Percentiles rank a stretch among this genome's conserved stretches.
These are phyloP conservation scores for Meripilus lineatus DNA, from an alignment of 1,284 basidiomycete species.

Conservation along the genomic window DNA sequence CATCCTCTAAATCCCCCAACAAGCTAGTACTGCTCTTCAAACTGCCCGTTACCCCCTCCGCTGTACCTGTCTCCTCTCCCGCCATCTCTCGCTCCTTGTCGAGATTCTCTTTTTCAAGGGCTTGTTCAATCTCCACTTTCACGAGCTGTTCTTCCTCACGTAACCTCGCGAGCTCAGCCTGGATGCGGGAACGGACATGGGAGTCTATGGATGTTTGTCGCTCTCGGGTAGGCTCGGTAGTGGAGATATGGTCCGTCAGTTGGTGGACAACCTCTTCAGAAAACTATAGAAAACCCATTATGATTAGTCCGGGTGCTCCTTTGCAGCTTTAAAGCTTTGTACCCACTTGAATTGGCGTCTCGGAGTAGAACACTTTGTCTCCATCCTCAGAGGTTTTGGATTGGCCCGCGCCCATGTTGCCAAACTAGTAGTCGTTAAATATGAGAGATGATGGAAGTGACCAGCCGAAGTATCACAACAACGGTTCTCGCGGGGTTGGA, in stretches of 20 bases:
- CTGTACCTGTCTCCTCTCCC: slow-evolving; percentile 31
- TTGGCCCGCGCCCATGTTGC: slow-evolving; percentile 61
- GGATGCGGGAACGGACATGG: slow-evolving; percentile 62
- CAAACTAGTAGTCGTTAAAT: background rate
- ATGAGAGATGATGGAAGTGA: too few species aligned
- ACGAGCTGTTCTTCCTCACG: slow-evolving; percentile 63
- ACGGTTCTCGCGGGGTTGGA: too few species aligned
- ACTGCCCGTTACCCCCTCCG: slow-evolving; percentile 33
- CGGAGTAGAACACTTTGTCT: slow-evolving; percentile 57
- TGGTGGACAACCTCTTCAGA: slow-evolving; percentile 72
- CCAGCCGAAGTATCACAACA: too few species aligned
- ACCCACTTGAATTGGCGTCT: slow-evolving; percentile 61
- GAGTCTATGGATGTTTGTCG: slow-evolving; percentile 69
- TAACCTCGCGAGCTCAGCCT: slow-evolving; percentile 56
- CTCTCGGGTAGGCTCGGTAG: slow-evolving; percentile 53
- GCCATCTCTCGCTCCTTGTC: slow-evolving; percentile 59
- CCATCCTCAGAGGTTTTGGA: slow-evolving; percentile 45
- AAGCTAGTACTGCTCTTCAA: slow-evolving; percentile 58
- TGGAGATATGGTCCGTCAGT: slow-evolving; percentile 57
- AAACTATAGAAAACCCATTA: slow-evolving; percentile 50
- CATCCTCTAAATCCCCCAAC: slow-evolving; percentile 68
- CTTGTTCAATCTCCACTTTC: slow-evolving; percentile 59
- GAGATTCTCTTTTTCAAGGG: slow-evolving; percentile 76
- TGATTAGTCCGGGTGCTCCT: background rate
- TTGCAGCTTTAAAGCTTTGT: too few species aligned